Evolutionary conservation across 2,329 filamentous ascomycete genomes (phyloP).

Genomic region (Hymenoscyphus occultus): DNA sequence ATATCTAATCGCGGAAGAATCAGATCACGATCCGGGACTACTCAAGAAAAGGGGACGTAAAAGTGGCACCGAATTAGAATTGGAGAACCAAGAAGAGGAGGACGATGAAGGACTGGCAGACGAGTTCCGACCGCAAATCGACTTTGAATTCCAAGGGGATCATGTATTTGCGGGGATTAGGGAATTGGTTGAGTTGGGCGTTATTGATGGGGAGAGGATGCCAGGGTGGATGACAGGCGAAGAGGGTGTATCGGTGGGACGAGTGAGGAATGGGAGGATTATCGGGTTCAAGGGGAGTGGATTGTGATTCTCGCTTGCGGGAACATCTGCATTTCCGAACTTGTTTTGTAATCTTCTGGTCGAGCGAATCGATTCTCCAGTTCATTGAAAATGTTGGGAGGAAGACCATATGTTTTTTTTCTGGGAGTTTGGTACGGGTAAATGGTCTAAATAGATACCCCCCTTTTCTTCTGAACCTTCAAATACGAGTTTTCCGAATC

Average conservation of each 20-base stretch:
- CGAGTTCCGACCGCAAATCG: conserved; percentile 56
- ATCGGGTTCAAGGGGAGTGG: neutral
- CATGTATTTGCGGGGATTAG: conserved; percentile 81
- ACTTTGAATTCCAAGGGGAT: conserved; percentile 67
- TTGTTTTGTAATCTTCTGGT: too few species aligned
- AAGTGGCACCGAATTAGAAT: conserved; percentile 26
- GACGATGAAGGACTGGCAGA: conserved; percentile 34
- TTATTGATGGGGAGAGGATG: conserved; percentile 74
- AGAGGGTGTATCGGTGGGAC: conserved; percentile 71
- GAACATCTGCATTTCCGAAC: too few species aligned
- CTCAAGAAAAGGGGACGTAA: conserved; percentile 31
- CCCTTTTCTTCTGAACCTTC: too few species aligned
- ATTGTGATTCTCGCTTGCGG: neutral
- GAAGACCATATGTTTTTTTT: too few species aligned
- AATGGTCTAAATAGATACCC: too few species aligned
- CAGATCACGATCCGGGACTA: conserved; percentile 27
- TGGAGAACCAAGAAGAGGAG: conserved; percentile 31
- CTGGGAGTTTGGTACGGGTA: too few species aligned
- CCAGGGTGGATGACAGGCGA: conserved; percentile 91
- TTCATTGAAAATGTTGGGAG: too few species aligned
- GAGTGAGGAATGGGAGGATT: conserved; percentile 65
- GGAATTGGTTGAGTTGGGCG: conserved; percentile 71
- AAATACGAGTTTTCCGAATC: too few species aligned
- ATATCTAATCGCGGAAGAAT: conserved; percentile 26
- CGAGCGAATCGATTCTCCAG: too few species aligned